Conservation (phyloP, 345 rosid species). For the Euphorbia lathyris region DNA sequence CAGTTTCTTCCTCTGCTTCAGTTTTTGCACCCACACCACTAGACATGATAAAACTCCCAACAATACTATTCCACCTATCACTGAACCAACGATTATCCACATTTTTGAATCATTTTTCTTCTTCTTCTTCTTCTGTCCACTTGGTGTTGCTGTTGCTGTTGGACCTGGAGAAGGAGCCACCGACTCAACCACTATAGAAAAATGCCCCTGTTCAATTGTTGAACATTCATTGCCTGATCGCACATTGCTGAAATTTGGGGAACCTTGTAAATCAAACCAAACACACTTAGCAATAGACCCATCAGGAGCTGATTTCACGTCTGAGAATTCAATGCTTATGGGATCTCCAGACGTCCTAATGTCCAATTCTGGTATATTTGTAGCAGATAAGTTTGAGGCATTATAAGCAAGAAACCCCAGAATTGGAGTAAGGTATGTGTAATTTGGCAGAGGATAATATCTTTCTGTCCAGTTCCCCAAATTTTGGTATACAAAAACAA, state of each 20-base stretch:
- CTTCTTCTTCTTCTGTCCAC: slow-evolving; percentile 27
- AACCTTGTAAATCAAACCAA: slow-evolving; percentile 59
- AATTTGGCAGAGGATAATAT: slow-evolving; percentile 56
- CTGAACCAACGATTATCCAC: slow-evolving; percentile 82
- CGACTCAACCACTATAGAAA: slow-evolving; percentile 72
- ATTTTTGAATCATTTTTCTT: slow-evolving; percentile 36
- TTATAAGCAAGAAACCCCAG: slow-evolving; percentile 81
- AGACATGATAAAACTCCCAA: slow-evolving; percentile 46
- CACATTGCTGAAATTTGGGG: slow-evolving; percentile 50
- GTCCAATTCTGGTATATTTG: slow-evolving; percentile 44
- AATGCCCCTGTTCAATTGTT: slow-evolving; percentile 69
- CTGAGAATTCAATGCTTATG: slow-evolving; percentile 56
- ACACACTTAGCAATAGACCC: slow-evolving; percentile 70
- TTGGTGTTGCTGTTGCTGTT: slow-evolving; percentile 4
- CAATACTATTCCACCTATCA: slow-evolving; percentile 61
- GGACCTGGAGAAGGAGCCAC: slow-evolving; percentile 46
- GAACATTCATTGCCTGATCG: slow-evolving; percentile 51
- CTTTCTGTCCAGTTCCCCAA: slow-evolving; percentile 68
- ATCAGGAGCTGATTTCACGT: slow-evolving; percentile 40
- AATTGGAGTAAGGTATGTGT: slow-evolving; percentile 65
- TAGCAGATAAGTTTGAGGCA: slow-evolving; percentile 63
- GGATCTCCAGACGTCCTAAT: slow-evolving; percentile 48
- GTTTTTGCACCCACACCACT: slow-evolving; percentile 49
- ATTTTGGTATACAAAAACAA: slow-evolving; percentile 84
- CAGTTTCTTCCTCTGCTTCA: slow-evolving; percentile 60